These are phyloP conservation scores for Ustilago curta DNA, from an alignment of 1,284 basidiomycete genomes.

Conservation along the genomic window DNA sequence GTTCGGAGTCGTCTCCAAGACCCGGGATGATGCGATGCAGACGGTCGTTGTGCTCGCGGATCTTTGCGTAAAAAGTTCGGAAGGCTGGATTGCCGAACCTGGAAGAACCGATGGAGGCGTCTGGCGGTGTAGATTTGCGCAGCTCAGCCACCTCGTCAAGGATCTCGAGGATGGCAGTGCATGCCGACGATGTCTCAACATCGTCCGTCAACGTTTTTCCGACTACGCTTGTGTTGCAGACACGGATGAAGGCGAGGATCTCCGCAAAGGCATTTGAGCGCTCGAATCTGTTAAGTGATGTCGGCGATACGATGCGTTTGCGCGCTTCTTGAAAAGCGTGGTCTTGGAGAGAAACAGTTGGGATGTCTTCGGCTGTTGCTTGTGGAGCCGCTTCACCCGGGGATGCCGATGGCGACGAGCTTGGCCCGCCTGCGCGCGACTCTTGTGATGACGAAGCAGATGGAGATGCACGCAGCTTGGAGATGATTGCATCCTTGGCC, in stretches of 20 bases:
- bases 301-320: conserved; percentile 83
- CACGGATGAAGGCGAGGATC: conserved; percentile 80
- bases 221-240: conserved; percentile 81
- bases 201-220: conserved; percentile 79
- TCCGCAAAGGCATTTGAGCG: conserved; percentile 78
- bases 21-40: conserved; percentile 66
- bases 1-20: conserved; percentile 50
- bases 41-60: conserved; percentile 75
- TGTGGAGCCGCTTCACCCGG: conserved; percentile 2
- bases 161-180: conserved; percentile 61
- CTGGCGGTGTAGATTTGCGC: conserved; percentile 80
- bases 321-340: conserved; percentile 64
- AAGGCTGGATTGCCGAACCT: conserved; percentile 98
- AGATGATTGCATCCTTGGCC: conserved; percentile 37
- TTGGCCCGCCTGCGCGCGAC: neutral
- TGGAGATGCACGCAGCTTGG: conserved; percentile 27
- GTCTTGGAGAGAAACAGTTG: conserved; percentile 12
- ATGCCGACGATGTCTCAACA: conserved; percentile 30
- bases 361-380: conserved; percentile 22
- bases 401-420: conserved; percentile 5
- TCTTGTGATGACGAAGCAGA: conserved; percentile 3
- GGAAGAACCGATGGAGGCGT: conserved; percentile 85
- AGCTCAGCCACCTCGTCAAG: conserved; percentile 48
- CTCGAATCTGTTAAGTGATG: conserved; percentile 86
- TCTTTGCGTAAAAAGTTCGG: conserved; percentile 86